Evolutionary conservation across 345 rosid genomes (phyloP), one percentile per base, ranked within the genome.

Genomic region (Lepidium sativum): DNA sequence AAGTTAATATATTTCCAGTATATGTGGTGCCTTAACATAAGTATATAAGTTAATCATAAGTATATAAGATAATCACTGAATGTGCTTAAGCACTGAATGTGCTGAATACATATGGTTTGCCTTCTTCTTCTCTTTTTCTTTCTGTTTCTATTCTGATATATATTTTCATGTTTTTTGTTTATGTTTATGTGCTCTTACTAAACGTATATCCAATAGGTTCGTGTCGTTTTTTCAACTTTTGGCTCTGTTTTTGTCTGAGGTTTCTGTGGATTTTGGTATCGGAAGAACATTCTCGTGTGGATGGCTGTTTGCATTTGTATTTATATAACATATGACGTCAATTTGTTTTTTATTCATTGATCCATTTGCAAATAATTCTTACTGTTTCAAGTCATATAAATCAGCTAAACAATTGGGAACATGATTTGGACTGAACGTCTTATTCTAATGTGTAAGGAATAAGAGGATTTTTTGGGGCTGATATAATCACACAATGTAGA

Each of bases 51-150:
- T n/a, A n/a, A n/a, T n/a, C n/a, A n/a, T n/a, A n/a, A n/a, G n/a
- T n/a, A n/a, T n/a, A n/a, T n/a, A n/a, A n/a, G n/a, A n/a, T n/a
- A n/a, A n/a, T n/a, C n/a, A n/a, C n/a, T n/a, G n/a, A n/a, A n/a
- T n/a, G n/a, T n/a, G n/a, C n/a, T n/a, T n/a, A n/a, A n/a, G n/a
- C n/a, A n/a, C n/a, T n/a, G n/a, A n/a, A n/a, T n/a, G n/a, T n/a
- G 95, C 95, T 1, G 97, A 90, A 68, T 90, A 87, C 79, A 80
- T 87, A 79, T 90, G 95, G 97, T 90, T 41, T n/a, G n/a, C 31
- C 34, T 47, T 12, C 57, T 63, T 23, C 54, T 27, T 5, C 31
- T 6, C 31, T 27, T 0, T 1, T 27, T 27, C 6, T 27, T 27
- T 5, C 6, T 5, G 7, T 6, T 27, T 27, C 1, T 27, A 27